Base-by-base conservation (phyloP, 345 rosid species). In the Acer saccharum region DNA sequence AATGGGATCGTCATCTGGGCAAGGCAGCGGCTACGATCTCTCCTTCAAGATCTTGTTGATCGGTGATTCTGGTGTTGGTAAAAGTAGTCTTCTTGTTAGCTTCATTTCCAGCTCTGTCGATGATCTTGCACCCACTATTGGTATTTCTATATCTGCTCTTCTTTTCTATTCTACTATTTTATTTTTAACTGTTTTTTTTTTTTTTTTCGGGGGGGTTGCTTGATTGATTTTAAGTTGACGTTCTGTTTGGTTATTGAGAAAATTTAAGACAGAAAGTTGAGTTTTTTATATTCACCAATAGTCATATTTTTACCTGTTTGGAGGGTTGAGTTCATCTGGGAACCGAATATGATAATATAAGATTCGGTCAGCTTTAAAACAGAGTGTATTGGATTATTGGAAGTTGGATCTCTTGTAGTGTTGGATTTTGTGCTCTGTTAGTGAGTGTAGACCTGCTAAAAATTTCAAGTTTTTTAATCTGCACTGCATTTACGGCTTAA, bases 21-120 rank as follows among this genome's bases (percentile, higher is more conserved):
- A 89, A 46, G 82, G 84, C 73, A 82, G 89, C 75, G 87, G 89
- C 54, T 86, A 85, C 72, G 98, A 95, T 89, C 92, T 93, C 67
- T 93, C 99, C 1, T 95, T 95, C 88, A 95, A 93, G 94, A 90
- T 95, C 93, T 79, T 95, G 91, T 88, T 95, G 90, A 92, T 95
- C 76, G 99, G 99, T 18, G 99, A 93, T 83, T 93, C 99, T 11
- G 93, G 91, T 66, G 99, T 95, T 75, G 99, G 99, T 76, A 95
- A 95, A 86, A 95, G 99, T 82, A 91, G 98, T 73, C 92, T 95
- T 75, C 98, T 93, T 86, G 94, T 95, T 63, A 93, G 96, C 85
- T 95, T 95, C 93, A 95, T 95, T 83, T 92, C 98, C 61, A 76
- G 74, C 73, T 81, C 97, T 32, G 84, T 80, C 7, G 95, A 89